These are phyloP conservation scores for Beauveria varroae DNA, from an alignment of 2,329 filamentous ascomycete species.

Conservation along the genomic window DNA sequence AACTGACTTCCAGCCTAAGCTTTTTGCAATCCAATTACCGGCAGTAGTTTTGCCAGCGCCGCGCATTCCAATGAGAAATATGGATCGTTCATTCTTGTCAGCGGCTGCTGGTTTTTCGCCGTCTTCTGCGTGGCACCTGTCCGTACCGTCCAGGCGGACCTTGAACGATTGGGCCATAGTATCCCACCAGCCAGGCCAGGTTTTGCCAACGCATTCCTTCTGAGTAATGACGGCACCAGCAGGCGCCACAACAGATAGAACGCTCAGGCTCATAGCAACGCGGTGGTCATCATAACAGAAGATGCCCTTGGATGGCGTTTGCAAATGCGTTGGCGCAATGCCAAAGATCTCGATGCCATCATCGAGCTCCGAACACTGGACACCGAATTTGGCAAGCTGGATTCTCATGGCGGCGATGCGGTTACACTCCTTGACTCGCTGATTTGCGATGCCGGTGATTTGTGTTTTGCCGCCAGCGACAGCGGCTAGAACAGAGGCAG, in stretches of 20 bases:
- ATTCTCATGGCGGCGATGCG: constrained; percentile 93
- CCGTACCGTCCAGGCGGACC: constrained; percentile 68
- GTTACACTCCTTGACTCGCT: constrained; percentile 97
- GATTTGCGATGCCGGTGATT: constrained; percentile 93
- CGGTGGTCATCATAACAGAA: constrained; percentile 97
- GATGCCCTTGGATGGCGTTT: constrained; percentile 57
- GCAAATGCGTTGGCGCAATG: constrained; percentile 38
- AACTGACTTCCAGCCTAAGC: constrained; percentile 68
- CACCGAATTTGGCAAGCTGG: constrained; percentile 88
- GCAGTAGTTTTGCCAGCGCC: constrained; percentile 95
- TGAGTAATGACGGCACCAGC: constrained; percentile 72
- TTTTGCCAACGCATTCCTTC: constrained; percentile 91
- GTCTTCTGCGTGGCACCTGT: constrained; percentile 29
- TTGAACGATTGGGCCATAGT: constrained; percentile 71
- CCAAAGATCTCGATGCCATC: constrained; percentile 80
- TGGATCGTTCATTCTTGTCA: constrained; percentile 47
- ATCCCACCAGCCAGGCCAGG: constrained; percentile 99
- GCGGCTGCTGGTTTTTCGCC: constrained; percentile 9
- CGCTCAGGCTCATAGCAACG: constrained; percentile 97
- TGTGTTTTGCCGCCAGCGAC: constrained; percentile 76
- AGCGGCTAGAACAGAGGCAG: constrained; percentile 85
- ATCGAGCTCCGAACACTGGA: constrained; percentile 77
- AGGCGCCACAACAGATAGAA: constrained; percentile 67
- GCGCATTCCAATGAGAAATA: constrained; percentile 95
- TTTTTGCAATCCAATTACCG: constrained; percentile 73